Conservation (phyloP, 75 land plant genomes). For the Azolla pinnata region DNA sequence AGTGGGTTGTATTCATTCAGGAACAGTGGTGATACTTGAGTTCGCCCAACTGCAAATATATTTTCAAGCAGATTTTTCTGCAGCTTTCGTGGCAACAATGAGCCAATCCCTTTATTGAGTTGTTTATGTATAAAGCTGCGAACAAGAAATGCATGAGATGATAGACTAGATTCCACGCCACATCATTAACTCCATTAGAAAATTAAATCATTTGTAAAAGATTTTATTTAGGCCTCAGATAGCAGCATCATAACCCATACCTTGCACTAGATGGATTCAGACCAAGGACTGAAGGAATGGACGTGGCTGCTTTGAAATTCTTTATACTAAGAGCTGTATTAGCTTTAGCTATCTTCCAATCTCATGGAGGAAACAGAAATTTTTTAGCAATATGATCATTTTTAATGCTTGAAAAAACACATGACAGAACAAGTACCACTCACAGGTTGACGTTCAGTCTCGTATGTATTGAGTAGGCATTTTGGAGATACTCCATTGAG, state of each 20-base stretch:
- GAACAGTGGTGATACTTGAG: slow-evolving; percentile 58
- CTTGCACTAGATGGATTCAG: slow-evolving; percentile 86
- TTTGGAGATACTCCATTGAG: slow-evolving; percentile 40
- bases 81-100: slow-evolving; percentile 51
- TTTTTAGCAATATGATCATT: neutral
- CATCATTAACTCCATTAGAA: too few species aligned
- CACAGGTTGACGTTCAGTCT: slow-evolving; percentile 78
- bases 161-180: too few species aligned
- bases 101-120: slow-evolving; percentile 53
- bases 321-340: slow-evolving; percentile 80
- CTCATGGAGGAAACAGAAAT: too few species aligned
- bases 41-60: slow-evolving; percentile 68
- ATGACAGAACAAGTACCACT: neutral
- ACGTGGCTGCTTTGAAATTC: slow-evolving; percentile 92
- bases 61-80: slow-evolving; percentile 66
- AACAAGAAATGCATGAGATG: too few species aligned
- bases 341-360: slow-evolving; percentile 76
- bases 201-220: too few species aligned
- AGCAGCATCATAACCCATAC: slow-evolving; percentile 24
- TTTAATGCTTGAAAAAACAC: neutral
- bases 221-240: too few species aligned
- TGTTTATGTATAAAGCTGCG: slow-evolving; percentile 56
- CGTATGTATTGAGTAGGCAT: slow-evolving; percentile 58
- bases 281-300: slow-evolving; percentile 84
- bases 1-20: slow-evolving; percentile 66